A percentile compares a stretch with the other conserved stretches of the same genome.
Conservation (phyloP, 768 basidiomycete genomes). For the Serpula lacrymans region DNA sequence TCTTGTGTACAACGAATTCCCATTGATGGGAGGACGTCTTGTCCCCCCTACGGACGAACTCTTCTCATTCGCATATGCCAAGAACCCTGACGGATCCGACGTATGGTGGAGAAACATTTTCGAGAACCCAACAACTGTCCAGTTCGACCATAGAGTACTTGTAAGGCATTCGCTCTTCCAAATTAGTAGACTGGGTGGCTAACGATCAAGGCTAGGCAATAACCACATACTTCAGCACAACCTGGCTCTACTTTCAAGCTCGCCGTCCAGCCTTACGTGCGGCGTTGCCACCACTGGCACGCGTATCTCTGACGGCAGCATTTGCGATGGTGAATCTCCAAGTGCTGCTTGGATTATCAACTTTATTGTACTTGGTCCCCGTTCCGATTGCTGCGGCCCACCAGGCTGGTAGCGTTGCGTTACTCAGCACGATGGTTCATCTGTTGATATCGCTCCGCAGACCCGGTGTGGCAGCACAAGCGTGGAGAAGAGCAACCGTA, state of each 20-base stretch:
- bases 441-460: slow-evolving; percentile 66
- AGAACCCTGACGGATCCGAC: slow-evolving; percentile 64
- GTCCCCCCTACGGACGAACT: slow-evolving; percentile 82
- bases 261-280: slow-evolving; percentile 44
- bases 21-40: slow-evolving; percentile 87
- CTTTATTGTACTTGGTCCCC: slow-evolving; percentile 89
- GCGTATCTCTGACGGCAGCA: slow-evolving; percentile 49
- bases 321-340: slow-evolving; percentile 86
- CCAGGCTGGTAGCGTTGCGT: slow-evolving; percentile 89
- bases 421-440: slow-evolving; percentile 82
- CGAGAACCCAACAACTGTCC: slow-evolving; percentile 97
- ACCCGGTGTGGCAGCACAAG: slow-evolving; percentile 62
- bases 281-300: slow-evolving; percentile 58
- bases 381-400: slow-evolving; percentile 89
- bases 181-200: slow-evolving; percentile 1
- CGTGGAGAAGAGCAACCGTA: slow-evolving; percentile 47
- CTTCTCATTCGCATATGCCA: slow-evolving; percentile 72
- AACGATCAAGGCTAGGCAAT: slow-evolving; percentile 54
- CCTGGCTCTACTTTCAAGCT: slow-evolving; percentile 59
- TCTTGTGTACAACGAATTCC: slow-evolving; percentile 97
- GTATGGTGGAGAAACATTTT: slow-evolving; percentile 95
- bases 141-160: slow-evolving; percentile 93
- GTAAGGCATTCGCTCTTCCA: slow-evolving; percentile 42
- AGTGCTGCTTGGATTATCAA: slow-evolving; percentile 71
- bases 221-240: slow-evolving; percentile 73